These are phyloP conservation scores for Poterioochromonas sp. DNA, from an alignment of 352 stramenopile genomes.

Conservation along the genomic window DNA sequence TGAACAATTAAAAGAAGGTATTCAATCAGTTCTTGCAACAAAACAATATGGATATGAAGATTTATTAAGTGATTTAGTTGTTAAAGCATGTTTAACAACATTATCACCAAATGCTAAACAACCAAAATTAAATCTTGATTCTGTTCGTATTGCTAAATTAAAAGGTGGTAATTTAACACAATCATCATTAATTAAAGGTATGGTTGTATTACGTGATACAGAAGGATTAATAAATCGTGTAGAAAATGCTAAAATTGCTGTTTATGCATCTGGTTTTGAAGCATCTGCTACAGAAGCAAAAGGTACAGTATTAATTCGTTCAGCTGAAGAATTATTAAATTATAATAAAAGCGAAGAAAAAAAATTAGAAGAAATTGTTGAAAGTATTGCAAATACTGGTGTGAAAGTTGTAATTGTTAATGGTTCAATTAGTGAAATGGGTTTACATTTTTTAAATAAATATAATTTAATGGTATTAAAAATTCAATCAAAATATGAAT, in stretches of 20 bases:
- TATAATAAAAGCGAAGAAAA: constrained; percentile 98
- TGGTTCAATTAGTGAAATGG: constrained; percentile 96
- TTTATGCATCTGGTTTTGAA: constrained; percentile 95
- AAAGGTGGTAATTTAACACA: constrained; percentile 86
- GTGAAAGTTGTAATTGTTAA: constrained; percentile 89
- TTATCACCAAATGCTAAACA: constrained; percentile 67
- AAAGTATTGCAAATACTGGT: constrained; percentile 86
- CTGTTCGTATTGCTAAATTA: constrained; percentile 95
- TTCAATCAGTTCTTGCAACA: constrained; percentile 85
- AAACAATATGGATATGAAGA: constrained; percentile 96
- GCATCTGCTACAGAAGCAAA: constrained; percentile 92
- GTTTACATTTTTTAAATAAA: constrained; percentile 96
- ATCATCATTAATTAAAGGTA: constrained; percentile 91
- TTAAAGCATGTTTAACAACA: constrained; percentile 83
- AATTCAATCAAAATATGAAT: constrained; percentile 96
- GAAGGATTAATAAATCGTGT: constrained; percentile 83
- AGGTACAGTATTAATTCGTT: constrained; percentile 99
- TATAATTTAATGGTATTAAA: constrained; percentile 94
- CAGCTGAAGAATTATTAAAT: constrained; percentile 95
- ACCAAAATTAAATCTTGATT: constrained; percentile 87
- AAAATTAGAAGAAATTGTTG: constrained; percentile 93
- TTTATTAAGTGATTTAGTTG: constrained; percentile 81
- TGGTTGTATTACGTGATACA: constrained; percentile 84
- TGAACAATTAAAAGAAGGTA: constrained; percentile 68
- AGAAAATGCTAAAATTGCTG: constrained; percentile 82